Percentiles rank a stretch among this genome's conserved stretches.
phyloP scores from a whole-genome alignment of 352 stramenopile genomes.

The Elongisporangium anandrum region DNA sequence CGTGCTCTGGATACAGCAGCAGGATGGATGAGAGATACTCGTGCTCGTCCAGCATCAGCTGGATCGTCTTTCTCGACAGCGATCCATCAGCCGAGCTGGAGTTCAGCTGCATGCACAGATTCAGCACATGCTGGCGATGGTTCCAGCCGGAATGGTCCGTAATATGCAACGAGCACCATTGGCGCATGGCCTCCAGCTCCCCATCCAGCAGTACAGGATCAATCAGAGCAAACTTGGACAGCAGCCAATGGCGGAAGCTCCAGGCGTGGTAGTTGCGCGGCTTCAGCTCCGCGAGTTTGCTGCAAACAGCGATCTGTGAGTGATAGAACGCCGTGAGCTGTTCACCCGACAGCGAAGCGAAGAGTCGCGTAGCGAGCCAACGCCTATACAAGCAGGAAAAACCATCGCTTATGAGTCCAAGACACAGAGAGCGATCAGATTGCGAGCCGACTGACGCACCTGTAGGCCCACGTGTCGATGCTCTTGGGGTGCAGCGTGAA shows the following conservation, averaged over 20 bases:
- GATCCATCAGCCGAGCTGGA: neutral
- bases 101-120: constrained; percentile 16
- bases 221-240: constrained; percentile 23
- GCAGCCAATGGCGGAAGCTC: constrained; percentile 80
- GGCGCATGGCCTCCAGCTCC: constrained; percentile 48
- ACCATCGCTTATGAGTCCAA: neutral
- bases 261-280: constrained; percentile 82
- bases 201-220: constrained; percentile 10
- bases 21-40: constrained; percentile 50
- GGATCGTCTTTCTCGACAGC: neutral
- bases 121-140: constrained; percentile 59
- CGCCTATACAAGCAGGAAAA: constrained; percentile 18
- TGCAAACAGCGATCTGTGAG: constrained; percentile 47
- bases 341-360: constrained; percentile 11
- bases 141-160: constrained; percentile 81
- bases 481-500: constrained; percentile 81
- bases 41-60: constrained; percentile 41
- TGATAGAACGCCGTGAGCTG: constrained; percentile 32
- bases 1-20: constrained; percentile 38
- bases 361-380: constrained; percentile 45
- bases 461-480: constrained; percentile 84
- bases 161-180: constrained; percentile 64
- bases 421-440: neutral
- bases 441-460: constrained; percentile 19
- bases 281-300: constrained; percentile 50